Conservation (phyloP, 2,329 filamentous ascomycete genomes). For the Xylariaceae sp. region DNA sequence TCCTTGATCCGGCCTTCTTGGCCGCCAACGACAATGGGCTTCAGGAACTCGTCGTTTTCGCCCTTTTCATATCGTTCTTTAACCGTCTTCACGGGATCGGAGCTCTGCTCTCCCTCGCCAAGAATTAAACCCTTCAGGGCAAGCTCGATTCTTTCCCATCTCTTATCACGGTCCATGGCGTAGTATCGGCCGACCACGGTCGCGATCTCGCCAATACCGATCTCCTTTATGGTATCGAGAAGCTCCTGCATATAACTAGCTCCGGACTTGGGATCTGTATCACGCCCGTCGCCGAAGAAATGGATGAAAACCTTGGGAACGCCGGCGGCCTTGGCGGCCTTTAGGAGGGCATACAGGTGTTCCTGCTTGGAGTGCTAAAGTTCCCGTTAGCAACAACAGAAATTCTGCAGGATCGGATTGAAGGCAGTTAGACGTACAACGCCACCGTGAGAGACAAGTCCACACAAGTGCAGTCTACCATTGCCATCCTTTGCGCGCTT, state of each 20-base stretch:
- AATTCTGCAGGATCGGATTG: background rate
- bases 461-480: slow-evolving; percentile 88
- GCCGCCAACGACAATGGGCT: slow-evolving; percentile 93
- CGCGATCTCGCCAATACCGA: slow-evolving; percentile 84
- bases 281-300: slow-evolving; percentile 97
- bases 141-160: slow-evolving; percentile 93
- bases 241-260: slow-evolving; percentile 87
- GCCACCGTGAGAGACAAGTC: slow-evolving; percentile 92
- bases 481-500: slow-evolving; percentile 82
- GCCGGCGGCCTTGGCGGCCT: slow-evolving; percentile 84
- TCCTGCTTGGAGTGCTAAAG: slow-evolving; percentile 86
- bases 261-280: slow-evolving; percentile 95
- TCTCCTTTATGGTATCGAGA: slow-evolving; percentile 77
- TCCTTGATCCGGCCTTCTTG: slow-evolving; percentile 86
- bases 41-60: slow-evolving; percentile 97
- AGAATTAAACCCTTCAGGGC: slow-evolving; percentile 83
- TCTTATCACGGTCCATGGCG: slow-evolving; percentile 99
- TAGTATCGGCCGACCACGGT: slow-evolving; percentile 96
- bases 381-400: slow-evolving; percentile 21
- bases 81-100: slow-evolving; percentile 83
- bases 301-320: slow-evolving; percentile 95
- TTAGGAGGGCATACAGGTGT: slow-evolving; percentile 84
- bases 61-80: slow-evolving; percentile 84
- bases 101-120: slow-evolving; percentile 84
- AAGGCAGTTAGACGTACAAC: slow-evolving; percentile 58